Conservation (phyloP, 2,329 filamentous ascomycete species). For the Thelonectria rubi region DNA sequence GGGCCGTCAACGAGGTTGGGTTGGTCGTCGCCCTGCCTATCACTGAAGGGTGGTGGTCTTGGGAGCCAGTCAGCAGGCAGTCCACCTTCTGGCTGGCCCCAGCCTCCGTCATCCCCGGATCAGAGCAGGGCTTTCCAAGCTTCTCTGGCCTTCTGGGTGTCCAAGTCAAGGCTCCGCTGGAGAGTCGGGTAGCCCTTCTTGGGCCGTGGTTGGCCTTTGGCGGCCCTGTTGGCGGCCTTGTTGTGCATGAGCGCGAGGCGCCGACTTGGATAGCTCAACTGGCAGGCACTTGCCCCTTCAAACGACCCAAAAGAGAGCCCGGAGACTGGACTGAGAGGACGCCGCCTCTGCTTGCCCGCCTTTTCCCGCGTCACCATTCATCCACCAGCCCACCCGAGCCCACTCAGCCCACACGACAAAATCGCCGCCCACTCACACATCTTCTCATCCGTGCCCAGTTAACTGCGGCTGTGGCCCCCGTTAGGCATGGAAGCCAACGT, state of each 20-base stretch:
- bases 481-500: conserved; percentile 28
- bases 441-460: conserved; percentile 13
- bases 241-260: not conserved
- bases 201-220: not conserved
- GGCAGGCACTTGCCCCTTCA: not conserved
- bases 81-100: conserved; percentile 23
- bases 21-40: conserved; percentile 39
- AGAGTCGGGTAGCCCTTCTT: not conserved
- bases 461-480: conserved; percentile 34
- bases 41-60: conserved; percentile 26
- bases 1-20: conserved; percentile 33
- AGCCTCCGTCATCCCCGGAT: conserved; percentile 29
- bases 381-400: conserved; percentile 32
- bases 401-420: conserved; percentile 38
- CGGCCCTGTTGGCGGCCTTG: conserved; percentile 11
- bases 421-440: conserved; percentile 31
- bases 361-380: conserved; percentile 35
- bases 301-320: conserved; percentile 13
- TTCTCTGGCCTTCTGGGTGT: conserved; percentile 19
- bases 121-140: conserved; percentile 15
- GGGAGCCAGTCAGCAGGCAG: conserved; percentile 37
- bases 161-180: conserved; percentile 13
- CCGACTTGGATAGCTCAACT: not conserved
- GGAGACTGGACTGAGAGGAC: conserved; percentile 16
- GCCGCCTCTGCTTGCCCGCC: conserved; percentile 24